These are phyloP conservation scores for Lonicera japonica DNA, from an alignment of 129 eudicot species.

Conservation along the genomic window DNA sequence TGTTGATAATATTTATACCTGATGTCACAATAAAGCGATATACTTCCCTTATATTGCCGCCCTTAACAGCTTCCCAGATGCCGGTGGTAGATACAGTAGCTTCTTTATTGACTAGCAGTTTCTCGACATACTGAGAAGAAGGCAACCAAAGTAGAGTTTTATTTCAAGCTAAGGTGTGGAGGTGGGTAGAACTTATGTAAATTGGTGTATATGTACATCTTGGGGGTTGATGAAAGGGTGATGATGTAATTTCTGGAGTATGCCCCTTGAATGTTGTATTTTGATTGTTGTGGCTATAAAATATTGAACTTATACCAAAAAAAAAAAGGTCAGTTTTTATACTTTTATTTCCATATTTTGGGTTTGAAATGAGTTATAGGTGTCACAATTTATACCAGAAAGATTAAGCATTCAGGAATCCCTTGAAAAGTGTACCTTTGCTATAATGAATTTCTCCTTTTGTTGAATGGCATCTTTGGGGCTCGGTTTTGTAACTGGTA, in stretches of 20 bases:
- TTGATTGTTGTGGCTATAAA: no score
- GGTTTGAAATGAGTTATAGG: background rate
- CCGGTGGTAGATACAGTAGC: constrained; percentile 27
- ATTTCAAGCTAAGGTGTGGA: no score
- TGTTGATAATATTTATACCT: constrained; percentile 51
- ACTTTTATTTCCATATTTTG: background rate
- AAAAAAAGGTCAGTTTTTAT: no score
- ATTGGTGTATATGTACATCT: no score
- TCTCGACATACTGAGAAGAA: constrained; percentile 58
- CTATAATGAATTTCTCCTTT: constrained; percentile 73
- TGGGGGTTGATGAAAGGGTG: no score
- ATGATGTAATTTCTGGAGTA: no score
- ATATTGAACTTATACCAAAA: no score
- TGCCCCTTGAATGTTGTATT: no score
- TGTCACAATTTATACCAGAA: no score
- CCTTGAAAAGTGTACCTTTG: constrained; percentile 53
- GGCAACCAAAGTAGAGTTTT: constrained; percentile 4
- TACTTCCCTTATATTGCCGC: constrained; percentile 54
- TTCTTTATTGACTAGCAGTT: constrained; percentile 47
- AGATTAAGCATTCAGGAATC: no score
- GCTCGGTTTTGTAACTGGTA: constrained; percentile 47
- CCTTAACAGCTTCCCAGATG: constrained; percentile 85
- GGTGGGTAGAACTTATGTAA: no score
- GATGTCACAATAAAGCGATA: constrained; percentile 60
- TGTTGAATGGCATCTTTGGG: constrained; percentile 50